Conservation (phyloP, 2,329 filamentous ascomycete genomes). For the Capronia epimyces region DNA sequence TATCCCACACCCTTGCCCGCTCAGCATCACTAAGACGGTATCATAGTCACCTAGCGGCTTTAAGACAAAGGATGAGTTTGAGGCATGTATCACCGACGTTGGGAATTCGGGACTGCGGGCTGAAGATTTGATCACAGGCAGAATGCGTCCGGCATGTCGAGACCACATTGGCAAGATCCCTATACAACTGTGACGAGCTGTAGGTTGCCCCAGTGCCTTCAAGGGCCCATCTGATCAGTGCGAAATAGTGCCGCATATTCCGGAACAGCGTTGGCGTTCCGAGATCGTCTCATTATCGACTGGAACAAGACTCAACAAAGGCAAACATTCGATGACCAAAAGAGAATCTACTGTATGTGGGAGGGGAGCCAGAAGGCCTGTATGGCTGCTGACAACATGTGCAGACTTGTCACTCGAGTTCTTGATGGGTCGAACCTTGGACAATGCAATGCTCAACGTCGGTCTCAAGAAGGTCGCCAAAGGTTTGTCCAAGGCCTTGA, state of each 20-base stretch:
- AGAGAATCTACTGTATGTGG: constrained; percentile 77
- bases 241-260: constrained; percentile 69
- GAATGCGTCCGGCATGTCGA: constrained; percentile 93
- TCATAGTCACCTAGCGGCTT: constrained; percentile 62
- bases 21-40: constrained; percentile 9
- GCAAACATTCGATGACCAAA: constrained; percentile 83
- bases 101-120: neutral
- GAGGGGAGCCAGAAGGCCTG: neutral
- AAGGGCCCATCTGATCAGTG: constrained; percentile 1
- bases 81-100: constrained; percentile 37
- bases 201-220: constrained; percentile 31
- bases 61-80: constrained; percentile 72
- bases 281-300: constrained; percentile 85
- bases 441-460: constrained; percentile 98
- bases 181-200: constrained; percentile 96
- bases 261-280: constrained; percentile 83
- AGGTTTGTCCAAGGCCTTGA: constrained; percentile 48
- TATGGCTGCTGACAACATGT: constrained; percentile 6
- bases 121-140: constrained; percentile 46
- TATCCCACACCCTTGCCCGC: neutral
- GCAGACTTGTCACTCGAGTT: constrained; percentile 89
- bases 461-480: constrained; percentile 78
- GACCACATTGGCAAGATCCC: constrained; percentile 87
- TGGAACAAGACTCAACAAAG: constrained; percentile 99
- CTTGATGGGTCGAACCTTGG: constrained; percentile 89